A percentile compares a stretch with the other conserved stretches of the same genome.
These are phyloP conservation scores for Rhodotorula sp. DNA, from an alignment of 1,284 basidiomycete species.

Conservation along the genomic window DNA sequence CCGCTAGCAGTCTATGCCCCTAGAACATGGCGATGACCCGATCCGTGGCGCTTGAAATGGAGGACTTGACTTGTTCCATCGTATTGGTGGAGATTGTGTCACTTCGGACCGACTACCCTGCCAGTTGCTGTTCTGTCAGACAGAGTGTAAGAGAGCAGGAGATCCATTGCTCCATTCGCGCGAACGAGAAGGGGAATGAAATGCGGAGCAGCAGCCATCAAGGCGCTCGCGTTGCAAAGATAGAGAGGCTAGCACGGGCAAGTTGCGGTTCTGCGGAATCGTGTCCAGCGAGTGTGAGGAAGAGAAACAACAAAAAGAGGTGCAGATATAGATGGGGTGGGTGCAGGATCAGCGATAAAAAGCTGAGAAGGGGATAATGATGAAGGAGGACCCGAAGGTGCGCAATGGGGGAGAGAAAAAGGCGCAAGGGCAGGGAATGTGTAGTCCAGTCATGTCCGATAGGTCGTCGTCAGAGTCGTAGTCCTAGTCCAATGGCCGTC, in stretches of 20 bases:
- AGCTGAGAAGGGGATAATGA: not conserved
- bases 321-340: not conserved
- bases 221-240: conserved; percentile 5
- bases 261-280: not conserved
- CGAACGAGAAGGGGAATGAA: not conserved
- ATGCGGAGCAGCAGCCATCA: conserved; percentile 3
- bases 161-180: not conserved
- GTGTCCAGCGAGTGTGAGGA: not conserved
- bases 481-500: too few relatives aligned
- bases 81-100: too few relatives aligned
- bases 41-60: not conserved
- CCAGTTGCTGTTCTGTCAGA: not conserved
- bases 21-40: conserved; percentile 1
- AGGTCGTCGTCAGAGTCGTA: too few relatives aligned
- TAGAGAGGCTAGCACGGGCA: not conserved
- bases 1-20: conserved; percentile 10
- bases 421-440: not conserved
- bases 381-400: not conserved
- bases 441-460: too few relatives aligned
- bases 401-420: not conserved
- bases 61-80: too few relatives aligned
- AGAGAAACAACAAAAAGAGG: not conserved
- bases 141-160: not conserved
- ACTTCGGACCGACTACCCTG: not conserved
- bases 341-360: not conserved